phyloP scores from a whole-genome alignment of 164 flowering plant species.

The Berberis vulgaris region DNA sequence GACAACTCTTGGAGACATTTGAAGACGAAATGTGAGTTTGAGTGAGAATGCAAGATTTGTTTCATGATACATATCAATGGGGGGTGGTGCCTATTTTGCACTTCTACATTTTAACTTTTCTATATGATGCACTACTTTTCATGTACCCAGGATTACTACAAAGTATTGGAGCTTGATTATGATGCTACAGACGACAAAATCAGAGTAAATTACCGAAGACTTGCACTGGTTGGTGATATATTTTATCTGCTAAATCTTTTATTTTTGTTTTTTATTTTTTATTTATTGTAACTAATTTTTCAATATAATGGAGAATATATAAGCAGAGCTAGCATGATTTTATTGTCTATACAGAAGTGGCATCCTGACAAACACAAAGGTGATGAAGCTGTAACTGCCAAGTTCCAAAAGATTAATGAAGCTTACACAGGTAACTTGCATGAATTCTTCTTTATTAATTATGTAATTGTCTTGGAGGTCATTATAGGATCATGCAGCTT shows the following conservation, averaged over 20 bases:
- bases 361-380: conserved; percentile 89
- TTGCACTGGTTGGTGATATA: conserved; percentile 59
- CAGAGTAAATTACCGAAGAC: conserved; percentile 57
- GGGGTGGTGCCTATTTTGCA: too few relatives aligned
- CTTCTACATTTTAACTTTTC: too few relatives aligned
- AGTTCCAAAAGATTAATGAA: conserved; percentile 79
- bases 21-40: too few relatives aligned
- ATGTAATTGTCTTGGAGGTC: too few relatives aligned
- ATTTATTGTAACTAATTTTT: not conserved
- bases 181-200: conserved; percentile 81
- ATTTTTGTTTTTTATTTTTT: not conserved
- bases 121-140: not conserved
- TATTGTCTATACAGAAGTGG: conserved; percentile 53
- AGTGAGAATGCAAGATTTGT: too few relatives aligned
- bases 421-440: conserved; percentile 59
- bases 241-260: conserved; percentile 5
- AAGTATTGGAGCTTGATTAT: conserved; percentile 72
- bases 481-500: not conserved
- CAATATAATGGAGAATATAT: too few relatives aligned
- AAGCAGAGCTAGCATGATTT: conserved; percentile 2
- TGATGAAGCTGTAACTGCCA: conserved; percentile 51
- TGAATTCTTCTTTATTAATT: conserved; percentile 1
- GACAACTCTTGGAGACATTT: too few relatives aligned
- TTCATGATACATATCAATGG: too few relatives aligned
- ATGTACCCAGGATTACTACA: conserved; percentile 59